Evolutionary conservation across 2,329 filamentous ascomycete genomes (phyloP), one percentile per base, ranked within the genome.

Genomic region (Teratosphaeriaceae sp.): DNA sequence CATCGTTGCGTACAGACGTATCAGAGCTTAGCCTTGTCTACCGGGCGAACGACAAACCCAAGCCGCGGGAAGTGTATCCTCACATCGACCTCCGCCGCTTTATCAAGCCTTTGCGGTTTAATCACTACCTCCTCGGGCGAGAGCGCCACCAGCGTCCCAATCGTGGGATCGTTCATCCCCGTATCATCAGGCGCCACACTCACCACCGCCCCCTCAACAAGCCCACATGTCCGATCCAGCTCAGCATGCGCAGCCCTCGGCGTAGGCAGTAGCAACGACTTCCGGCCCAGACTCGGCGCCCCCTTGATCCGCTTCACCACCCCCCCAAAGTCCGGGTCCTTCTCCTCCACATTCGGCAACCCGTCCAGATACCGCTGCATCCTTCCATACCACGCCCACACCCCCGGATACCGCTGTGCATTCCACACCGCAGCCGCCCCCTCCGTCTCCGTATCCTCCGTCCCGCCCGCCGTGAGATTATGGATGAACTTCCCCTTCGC

Each of bases 61-160:
- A 68, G 38, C 19, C 63, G 51, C 6, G 66, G 66, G 35, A 69
- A 68, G 54, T 69, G 66, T 12, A 68, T 50, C 13, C 62, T 49
- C 1, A 61, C 59, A 40, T 63, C 56, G 9, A 68, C 42, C 23
- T 59, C 48, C 1, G 56, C 48, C 11, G 46, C 23, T 11, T 43
- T 56, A 1, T 59, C 62, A 2, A 56, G 45, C 29, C 47, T 45
- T 9, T 46, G 41, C 5, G 66, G 65, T 50, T 56, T 54, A 37
- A 68, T 58, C 0, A 68, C 61, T 1, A 68, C 57, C 44, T 68
- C 66, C 38, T 69, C 65, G 1, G 65, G 62, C 4, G 65, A 64
- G 24, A 64, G 45, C n/a, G 53, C 54, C 0, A 68, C 48, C 43
- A 68, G 38, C 3, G 38, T 58, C 0, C 66, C 66, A 12, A 63